phyloP scores from a whole-genome alignment of 225 moss, liverwort and hornwort species.

The Polytrichum formosum region DNA sequence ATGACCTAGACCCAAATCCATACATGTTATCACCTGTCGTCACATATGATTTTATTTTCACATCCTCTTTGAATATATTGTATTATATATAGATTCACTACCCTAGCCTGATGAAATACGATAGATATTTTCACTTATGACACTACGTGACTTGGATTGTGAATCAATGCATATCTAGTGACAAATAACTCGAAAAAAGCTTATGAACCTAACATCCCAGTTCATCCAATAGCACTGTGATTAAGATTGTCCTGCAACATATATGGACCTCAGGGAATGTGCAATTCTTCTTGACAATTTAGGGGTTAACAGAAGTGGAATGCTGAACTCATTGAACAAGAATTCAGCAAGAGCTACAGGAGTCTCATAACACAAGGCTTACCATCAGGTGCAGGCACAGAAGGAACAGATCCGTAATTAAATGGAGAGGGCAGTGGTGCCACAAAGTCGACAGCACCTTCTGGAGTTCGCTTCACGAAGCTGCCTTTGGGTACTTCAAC shows the following conservation, averaged over 20 bases:
- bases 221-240: not conserved
- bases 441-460: constrained; percentile 53
- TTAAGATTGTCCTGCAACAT: not conserved
- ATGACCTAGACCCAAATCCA: too few species aligned
- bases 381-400: constrained; percentile 63
- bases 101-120: too few species aligned
- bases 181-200: not conserved
- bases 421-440: constrained; percentile 62
- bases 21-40: too few species aligned
- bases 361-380: not conserved
- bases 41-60: too few species aligned
- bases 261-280: not conserved
- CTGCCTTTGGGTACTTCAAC: constrained; percentile 68
- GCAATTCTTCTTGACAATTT: not conserved
- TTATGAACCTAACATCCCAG: not conserved
- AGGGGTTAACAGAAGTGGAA: too few species aligned
- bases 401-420: constrained; percentile 66
- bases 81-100: too few species aligned
- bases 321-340: not conserved
- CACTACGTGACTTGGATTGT: too few species aligned
- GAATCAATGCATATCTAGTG: too few species aligned
- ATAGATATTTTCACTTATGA: too few species aligned
- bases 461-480: constrained; percentile 56
- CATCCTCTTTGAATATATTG: too few species aligned
- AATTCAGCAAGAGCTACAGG: not conserved